Base-by-base conservation (phyloP, 140 eudicot species). In the Artemisia princeps region DNA sequence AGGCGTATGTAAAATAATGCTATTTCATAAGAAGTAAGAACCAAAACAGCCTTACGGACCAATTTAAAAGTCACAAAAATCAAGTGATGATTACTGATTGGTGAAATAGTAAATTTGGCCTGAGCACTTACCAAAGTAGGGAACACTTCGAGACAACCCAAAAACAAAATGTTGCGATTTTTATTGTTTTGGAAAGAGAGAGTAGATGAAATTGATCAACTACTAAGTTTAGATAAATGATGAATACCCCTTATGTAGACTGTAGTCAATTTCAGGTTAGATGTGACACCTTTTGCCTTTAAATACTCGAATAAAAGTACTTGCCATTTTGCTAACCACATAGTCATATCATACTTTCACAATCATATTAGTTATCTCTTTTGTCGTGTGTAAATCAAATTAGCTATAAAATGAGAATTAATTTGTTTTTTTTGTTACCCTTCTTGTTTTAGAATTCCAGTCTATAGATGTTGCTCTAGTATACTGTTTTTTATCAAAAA, bases 381-480 rank as follows among this genome's bases (percentile, higher is more conserved):
- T n/a, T n/a, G n/a, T n/a, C n/a, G n/a, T n/a, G n/a, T n/a, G 1
- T 33, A 33, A 33, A 1, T 33, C 44, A 33, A 33, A 6, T 33
- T 6, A 33, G 44, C 44, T 33, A 33, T 6, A 6, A 33, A 33
- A 33, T 33, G 42, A 5, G 42, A 33, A 91, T 51, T 17, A 15
- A 3, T 24, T 23, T n/a, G n/a, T n/a, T n/a, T n/a, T n/a, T n/a
- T n/a, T n/a, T n/a, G n/a, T n/a, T n/a, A n/a, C n/a, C n/a, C n/a
- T n/a, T n/a, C n/a, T n/a, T n/a, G n/a, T 1, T 20, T 16, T 33
- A 44, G 28, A 30, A 28, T 60, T 60, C 65, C 20, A 60, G 46
- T 60, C 20, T 60, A 59, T 4, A 46, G 50, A 20, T 56, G 20
- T 54, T 62, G 53, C 48, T 74, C 42, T 76, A 24, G 62, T 69